A percentile compares a stretch with the other conserved stretches of the same genome.
These are phyloP conservation scores for Pseudoneurospora amorphoporcata DNA, from an alignment of 495 filamentous ascomycete species.

Conservation along the genomic window DNA sequence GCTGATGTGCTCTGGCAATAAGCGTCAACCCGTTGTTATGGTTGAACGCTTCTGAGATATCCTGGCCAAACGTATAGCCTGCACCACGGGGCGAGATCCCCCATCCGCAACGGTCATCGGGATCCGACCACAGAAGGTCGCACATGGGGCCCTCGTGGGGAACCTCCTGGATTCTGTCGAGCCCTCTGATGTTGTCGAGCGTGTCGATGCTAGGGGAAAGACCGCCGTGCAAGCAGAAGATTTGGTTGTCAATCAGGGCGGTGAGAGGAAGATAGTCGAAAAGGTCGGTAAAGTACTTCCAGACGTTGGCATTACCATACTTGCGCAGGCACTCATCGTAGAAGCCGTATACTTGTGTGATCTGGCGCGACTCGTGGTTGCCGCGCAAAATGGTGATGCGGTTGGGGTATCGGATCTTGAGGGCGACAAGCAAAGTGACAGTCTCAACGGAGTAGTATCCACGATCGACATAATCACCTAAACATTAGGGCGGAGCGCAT, in stretches of 20 bases:
- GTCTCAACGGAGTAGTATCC: constrained; percentile 97
- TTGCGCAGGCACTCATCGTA: constrained; percentile 97
- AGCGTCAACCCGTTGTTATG: constrained; percentile 98
- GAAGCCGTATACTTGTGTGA: constrained; percentile 96
- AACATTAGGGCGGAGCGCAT: neutral
- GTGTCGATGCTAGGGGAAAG: constrained; percentile 95
- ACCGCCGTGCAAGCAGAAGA: constrained; percentile 97
- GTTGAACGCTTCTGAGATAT: constrained; percentile 99
- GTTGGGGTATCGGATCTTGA: constrained; percentile 93
- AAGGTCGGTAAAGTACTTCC: constrained; percentile 98
- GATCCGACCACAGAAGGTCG: constrained; percentile 94
- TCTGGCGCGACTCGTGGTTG: constrained; percentile 95
- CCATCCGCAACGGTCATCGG: constrained; percentile 97
- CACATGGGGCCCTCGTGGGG: constrained; percentile 99
- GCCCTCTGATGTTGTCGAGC: constrained; percentile 90
- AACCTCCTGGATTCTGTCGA: constrained; percentile 96
- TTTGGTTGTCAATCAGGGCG: constrained; percentile 55
- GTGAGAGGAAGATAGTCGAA: constrained; percentile 98
- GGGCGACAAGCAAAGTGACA: constrained; percentile 82
- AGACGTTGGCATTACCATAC: constrained; percentile 97
- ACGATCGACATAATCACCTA: constrained; percentile 93
- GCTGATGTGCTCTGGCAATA: constrained; percentile 86
- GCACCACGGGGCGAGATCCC: constrained; percentile 95
- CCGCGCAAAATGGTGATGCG: constrained; percentile 95
- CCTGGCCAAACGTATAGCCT: constrained; percentile 97